Conservation (phyloP, 2,329 filamentous ascomycete genomes). For the Bipolaris gigantea region DNA sequence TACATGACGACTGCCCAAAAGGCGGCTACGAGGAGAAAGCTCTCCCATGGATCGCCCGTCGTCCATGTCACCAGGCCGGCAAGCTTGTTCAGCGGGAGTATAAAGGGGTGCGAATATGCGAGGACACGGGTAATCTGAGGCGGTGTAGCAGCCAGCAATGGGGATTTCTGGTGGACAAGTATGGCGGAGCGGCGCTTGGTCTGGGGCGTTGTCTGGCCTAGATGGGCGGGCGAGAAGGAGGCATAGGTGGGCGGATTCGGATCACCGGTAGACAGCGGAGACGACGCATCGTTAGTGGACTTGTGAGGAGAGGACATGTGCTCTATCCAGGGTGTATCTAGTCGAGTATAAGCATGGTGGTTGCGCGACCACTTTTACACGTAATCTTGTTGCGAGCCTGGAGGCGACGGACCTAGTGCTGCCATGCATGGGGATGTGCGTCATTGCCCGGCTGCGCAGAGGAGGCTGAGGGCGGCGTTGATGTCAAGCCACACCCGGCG, state of each 20-base stretch:
- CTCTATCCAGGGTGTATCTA: constrained; percentile 48
- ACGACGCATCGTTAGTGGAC: constrained; percentile 43
- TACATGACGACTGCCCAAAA: constrained; percentile 91
- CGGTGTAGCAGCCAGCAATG: constrained; percentile 86
- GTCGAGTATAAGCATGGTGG: constrained; percentile 33
- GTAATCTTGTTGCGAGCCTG: constrained; percentile 14
- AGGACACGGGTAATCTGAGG: constrained; percentile 92
- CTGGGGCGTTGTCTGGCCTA: constrained; percentile 68
- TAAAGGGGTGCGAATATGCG: constrained; percentile 93
- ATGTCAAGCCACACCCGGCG: constrained; percentile 16
- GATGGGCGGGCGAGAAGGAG: constrained; percentile 82
- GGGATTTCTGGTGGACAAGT: constrained; percentile 95
- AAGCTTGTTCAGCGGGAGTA: constrained; percentile 83
- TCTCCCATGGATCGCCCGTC: constrained; percentile 92
- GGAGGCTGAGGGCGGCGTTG: constrained; percentile 27
- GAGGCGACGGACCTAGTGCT: constrained; percentile 45
- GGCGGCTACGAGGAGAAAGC: constrained; percentile 79
- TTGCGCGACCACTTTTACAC: constrained; percentile 10
- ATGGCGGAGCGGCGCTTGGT: constrained; percentile 84
- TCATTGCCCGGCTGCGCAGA: constrained; percentile 37
- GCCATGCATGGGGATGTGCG: constrained; percentile 47
- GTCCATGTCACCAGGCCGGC: constrained; percentile 91
- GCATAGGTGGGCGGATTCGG: constrained; percentile 73
- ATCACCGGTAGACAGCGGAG: constrained; percentile 45
- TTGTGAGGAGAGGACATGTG: constrained; percentile 46